Base-by-base conservation (phyloP, 176 grass and related monocot genomes). In the Bonia amplexicaulis region DNA sequence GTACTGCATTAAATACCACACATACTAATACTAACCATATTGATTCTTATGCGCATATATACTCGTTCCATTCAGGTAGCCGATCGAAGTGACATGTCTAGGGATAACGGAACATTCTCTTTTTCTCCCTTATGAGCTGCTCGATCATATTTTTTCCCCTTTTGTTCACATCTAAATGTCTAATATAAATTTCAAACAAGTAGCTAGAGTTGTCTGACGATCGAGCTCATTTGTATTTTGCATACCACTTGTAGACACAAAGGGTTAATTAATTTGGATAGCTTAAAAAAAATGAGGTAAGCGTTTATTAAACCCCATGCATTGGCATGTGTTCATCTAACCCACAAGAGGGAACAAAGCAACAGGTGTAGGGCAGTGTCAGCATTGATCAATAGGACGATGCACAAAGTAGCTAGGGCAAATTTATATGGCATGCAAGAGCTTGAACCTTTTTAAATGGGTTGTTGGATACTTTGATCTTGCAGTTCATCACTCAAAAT, bases 401-500 rank as follows among this genome's bases (percentile, higher is more conserved):
- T 29, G 25, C 60, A 57, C 6, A 63, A 63, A 6, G 60, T 29
- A 27, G n/a, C n/a, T n/a, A n/a, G 9, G 25, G 9, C 60, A 63
- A 15, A 11, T 27, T 63, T 14, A 63, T 63, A 14, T 27, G 26
- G 14, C 23, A 63, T 15, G 60, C 11, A 31, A 57, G 54, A 72
- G 9, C 2, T 23, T 9, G 23, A 16, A 54, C 15, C 16, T 25
- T 6, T 62, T 62, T 62, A 52, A 73, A 82, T 73, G 58, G 25
- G 54, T 26, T 13, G 80, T 73, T 82, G 68, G 53, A 73, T 42
- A 12, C 40, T 13, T 66, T 22, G 80, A 37, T 73, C 23, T 6
- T 73, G 80, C 80, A 71, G 66, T n/a, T 60, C 66, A 2, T 71
- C 80, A 39, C 23, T 71, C 80, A 22, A 71, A 49, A 59, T 59